Percentiles rank a stretch among this genome's conserved stretches.
These are phyloP conservation scores for Penicillium carneum DNA, from an alignment of 2,329 filamentous ascomycete species.

Conservation along the genomic window DNA sequence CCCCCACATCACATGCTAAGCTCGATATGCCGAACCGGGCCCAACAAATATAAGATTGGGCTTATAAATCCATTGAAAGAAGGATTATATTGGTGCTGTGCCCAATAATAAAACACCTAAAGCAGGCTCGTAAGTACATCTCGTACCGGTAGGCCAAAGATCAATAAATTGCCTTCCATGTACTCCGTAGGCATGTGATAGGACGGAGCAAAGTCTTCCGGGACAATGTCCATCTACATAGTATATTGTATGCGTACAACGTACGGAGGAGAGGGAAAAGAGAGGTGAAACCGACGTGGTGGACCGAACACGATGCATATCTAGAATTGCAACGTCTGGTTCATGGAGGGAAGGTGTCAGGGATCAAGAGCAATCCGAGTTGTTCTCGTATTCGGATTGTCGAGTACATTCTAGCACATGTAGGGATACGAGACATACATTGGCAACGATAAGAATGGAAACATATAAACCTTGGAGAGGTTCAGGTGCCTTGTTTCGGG, in stretches of 20 bases:
- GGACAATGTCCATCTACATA: background rate
- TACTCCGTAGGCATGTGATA: conserved; percentile 10
- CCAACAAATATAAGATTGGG: conserved; percentile 6
- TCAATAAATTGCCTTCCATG: background rate
- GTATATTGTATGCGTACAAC: background rate
- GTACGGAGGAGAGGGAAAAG: background rate
- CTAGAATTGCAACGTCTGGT: background rate
- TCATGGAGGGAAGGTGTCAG: background rate
- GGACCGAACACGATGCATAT: background rate
- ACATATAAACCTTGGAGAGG: background rate
- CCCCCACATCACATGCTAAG: conserved; percentile 15
- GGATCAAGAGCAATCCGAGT: background rate
- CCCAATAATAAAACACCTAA: background rate
- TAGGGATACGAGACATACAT: conserved; percentile 9
- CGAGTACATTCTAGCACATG: conserved; percentile 9
- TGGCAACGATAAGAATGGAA: background rate
- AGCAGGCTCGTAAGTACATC: background rate
- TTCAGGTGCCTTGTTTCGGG: background rate
- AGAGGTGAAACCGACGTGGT: background rate
- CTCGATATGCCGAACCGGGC: background rate
- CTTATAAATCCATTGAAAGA: background rate
- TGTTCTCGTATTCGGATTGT: conserved; percentile 8
- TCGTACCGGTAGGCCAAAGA: background rate
- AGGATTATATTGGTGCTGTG: background rate
- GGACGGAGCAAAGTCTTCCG: conserved; percentile 15